Conservation (phyloP, 2,329 filamentous ascomycete genomes). For the Tolypocladium guangdongense region DNA sequence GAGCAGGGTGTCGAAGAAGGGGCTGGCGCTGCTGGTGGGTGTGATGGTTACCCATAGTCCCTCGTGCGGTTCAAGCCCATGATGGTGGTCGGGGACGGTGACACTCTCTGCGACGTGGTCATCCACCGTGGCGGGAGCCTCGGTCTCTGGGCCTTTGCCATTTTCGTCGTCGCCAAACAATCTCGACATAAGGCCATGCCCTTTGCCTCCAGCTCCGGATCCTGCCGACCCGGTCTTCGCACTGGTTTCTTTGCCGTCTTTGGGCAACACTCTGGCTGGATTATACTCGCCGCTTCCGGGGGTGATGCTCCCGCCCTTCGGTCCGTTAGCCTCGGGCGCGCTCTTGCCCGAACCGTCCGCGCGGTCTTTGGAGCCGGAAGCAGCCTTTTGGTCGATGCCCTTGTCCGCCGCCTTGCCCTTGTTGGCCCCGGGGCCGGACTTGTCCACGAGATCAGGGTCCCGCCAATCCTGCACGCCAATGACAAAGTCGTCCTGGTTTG, state of each 20-base stretch:
- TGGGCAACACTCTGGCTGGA: conserved; percentile 2
- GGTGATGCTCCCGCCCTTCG: conserved; percentile 56
- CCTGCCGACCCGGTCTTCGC: not conserved
- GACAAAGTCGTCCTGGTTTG: conserved; percentile 44
- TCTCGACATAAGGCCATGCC: conserved; percentile 33
- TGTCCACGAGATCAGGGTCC: conserved; percentile 49
- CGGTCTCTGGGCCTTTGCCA: conserved; percentile 7
- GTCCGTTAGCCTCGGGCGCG: conserved; percentile 16
- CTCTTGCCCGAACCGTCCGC: conserved; percentile 1
- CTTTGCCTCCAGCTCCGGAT: conserved; percentile 23
- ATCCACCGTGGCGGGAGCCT: conserved; percentile 13
- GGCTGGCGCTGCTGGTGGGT: conserved; percentile 77
- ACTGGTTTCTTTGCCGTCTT: conserved; percentile 2
- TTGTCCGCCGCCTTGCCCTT: conserved; percentile 4
- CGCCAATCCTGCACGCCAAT: conserved; percentile 85
- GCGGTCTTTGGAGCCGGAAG: not conserved
- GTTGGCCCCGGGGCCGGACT: conserved; percentile 5
- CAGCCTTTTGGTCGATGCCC: conserved; percentile 1
- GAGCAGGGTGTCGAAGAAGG: conserved; percentile 93
- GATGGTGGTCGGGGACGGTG: not conserved
- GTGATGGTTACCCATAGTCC: conserved; percentile 96
- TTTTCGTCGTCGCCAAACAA: conserved; percentile 36
- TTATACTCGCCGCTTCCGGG: conserved; percentile 64
- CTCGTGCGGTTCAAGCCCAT: conserved; percentile 32
- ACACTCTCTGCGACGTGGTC: conserved; percentile 8